A percentile compares a stretch with the other conserved stretches of the same genome.
Conservation (phyloP, 2,329 filamentous ascomycete genomes). For the Sordariomycetes sp. region DNA sequence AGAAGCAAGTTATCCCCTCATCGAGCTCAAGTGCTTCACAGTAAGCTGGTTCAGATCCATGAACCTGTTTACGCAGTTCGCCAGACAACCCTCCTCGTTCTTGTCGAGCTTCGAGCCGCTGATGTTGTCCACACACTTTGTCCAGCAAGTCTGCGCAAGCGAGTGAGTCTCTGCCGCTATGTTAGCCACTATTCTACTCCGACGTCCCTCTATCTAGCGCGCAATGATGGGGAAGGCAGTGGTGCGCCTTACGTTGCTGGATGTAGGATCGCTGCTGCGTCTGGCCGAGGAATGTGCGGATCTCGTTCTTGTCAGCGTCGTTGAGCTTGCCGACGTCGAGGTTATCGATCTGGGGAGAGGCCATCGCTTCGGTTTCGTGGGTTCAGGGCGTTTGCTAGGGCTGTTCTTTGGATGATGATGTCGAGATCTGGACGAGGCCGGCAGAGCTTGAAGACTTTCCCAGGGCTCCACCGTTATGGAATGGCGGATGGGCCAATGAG, state of each 20-base stretch:
- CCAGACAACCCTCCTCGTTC: conserved; percentile 72
- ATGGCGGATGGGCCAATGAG: too few species aligned
- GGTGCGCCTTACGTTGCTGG: conserved; percentile 42
- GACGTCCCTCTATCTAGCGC: not conserved
- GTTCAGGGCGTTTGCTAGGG: too few species aligned
- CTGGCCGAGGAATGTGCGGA: conserved; percentile 76
- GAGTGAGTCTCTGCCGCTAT: conserved; percentile 38
- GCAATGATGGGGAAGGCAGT: conserved; percentile 15
- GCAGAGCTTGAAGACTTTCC: too few species aligned
- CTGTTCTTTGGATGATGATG: too few species aligned
- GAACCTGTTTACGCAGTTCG: conserved; percentile 91
- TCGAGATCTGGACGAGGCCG: too few species aligned
- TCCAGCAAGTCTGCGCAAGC: conserved; percentile 76
- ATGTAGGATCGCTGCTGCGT: conserved; percentile 76
- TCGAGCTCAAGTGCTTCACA: conserved; percentile 70
- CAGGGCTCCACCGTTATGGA: too few species aligned
- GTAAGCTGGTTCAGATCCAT: conserved; percentile 81
- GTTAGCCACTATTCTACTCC: not conserved
- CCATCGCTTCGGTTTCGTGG: too few species aligned
- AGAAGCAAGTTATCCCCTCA: conserved; percentile 34
- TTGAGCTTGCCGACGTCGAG: conserved; percentile 67
- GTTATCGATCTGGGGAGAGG: too few species aligned
- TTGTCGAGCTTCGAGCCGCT: conserved; percentile 64
- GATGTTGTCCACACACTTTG: conserved; percentile 76
- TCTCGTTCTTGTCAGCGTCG: conserved; percentile 75